Conservation (phyloP, 164 flowering plant genomes). For the Protea cynaroides region DNA sequence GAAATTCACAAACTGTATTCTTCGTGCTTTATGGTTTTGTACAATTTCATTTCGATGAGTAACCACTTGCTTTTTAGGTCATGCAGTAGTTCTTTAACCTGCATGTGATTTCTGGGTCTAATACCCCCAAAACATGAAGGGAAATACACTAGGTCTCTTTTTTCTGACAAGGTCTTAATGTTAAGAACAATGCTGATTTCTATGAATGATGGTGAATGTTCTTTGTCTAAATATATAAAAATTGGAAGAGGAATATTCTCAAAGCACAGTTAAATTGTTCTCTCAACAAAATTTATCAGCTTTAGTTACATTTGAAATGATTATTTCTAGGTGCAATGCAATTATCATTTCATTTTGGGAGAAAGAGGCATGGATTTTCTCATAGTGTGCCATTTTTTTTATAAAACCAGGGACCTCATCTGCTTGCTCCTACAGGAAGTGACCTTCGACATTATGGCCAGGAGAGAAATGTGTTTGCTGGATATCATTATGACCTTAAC, state of each 20-base stretch:
- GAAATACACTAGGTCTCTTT: too few species aligned
- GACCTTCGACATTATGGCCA: slow-evolving; percentile 67
- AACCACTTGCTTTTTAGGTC: too few species aligned
- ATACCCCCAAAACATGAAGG: background rate
- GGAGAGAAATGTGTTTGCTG: slow-evolving; percentile 87
- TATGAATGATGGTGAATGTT: background rate
- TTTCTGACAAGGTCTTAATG: too few species aligned
- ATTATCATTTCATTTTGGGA: background rate
- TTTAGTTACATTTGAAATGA: background rate
- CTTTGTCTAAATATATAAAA: background rate
- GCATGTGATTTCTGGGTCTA: background rate
- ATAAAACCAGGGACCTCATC: slow-evolving; percentile 78
- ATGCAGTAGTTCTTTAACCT: too few species aligned
- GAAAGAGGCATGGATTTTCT: background rate
- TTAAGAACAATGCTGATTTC: background rate
- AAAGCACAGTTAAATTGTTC: too few species aligned
- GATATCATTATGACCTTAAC: slow-evolving; percentile 96
- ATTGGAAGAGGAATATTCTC: background rate
- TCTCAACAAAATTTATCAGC: background rate
- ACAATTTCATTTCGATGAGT: too few species aligned
- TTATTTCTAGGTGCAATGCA: background rate
- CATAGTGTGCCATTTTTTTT: background rate
- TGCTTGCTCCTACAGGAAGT: slow-evolving; percentile 98
- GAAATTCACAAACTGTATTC: too few species aligned
- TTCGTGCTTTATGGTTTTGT: too few species aligned